Evolutionary conservation across 352 stramenopile species (phyloP).

Genomic region (Globisporangium yorkense): DNA sequence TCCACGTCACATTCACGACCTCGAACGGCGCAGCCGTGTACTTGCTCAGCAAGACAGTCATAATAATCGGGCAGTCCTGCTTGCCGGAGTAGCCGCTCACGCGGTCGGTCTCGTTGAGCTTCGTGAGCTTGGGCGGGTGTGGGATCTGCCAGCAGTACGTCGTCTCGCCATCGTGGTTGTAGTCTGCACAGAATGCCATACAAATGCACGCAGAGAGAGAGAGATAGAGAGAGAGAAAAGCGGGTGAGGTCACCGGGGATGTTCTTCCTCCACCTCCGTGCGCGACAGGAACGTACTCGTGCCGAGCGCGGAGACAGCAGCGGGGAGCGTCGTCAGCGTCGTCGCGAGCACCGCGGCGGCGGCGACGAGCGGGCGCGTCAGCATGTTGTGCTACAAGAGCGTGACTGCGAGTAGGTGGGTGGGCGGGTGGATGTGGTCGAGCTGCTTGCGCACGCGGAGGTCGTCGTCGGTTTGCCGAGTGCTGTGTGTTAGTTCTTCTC

Average conservation of each 20-base stretch:
- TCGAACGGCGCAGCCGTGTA: constrained; percentile 27
- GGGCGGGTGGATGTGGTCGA: no score
- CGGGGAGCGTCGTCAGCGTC: not conserved
- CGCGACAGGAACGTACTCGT: constrained; percentile 23
- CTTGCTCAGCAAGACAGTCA: constrained; percentile 29
- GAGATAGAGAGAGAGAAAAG: not conserved
- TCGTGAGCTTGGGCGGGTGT: constrained; percentile 26
- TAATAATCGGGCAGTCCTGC: constrained; percentile 34
- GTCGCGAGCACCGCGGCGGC: constrained; percentile 9
- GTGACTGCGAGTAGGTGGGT: no score
- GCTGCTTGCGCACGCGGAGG: no score
- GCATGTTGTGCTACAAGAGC: not conserved
- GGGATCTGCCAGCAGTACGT: constrained; percentile 59
- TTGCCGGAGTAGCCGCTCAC: constrained; percentile 26
- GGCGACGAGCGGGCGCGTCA: not conserved
- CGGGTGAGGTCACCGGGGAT: not conserved
- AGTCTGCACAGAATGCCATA: constrained; percentile 16
- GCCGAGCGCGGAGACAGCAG: constrained; percentile 19
- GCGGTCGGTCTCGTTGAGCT: constrained; percentile 38
- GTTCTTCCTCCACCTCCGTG: constrained; percentile 5
- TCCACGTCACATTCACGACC: constrained; percentile 41
- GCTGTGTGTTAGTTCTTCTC: no score
- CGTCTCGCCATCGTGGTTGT: constrained; percentile 28
- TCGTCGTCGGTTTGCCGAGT: no score
- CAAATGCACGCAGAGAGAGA: not conserved